Percentiles rank a stretch among this genome's conserved stretches.
Evolutionary conservation across 768 basidiomycete genomes (phyloP).

Genomic region (Lyophyllum decastes): DNA sequence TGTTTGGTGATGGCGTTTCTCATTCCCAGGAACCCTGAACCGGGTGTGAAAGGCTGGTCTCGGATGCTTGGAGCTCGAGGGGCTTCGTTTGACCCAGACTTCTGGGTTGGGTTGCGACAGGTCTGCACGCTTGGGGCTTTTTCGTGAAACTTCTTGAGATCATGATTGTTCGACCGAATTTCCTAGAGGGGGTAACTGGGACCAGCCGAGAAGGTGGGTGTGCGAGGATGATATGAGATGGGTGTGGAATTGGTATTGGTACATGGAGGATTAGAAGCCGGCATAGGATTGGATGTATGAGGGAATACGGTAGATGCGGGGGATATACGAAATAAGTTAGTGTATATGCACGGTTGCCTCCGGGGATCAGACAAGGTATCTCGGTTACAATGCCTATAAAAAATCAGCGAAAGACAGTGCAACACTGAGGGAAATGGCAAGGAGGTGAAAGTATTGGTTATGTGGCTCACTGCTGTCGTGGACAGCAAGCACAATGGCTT

Average conservation of each 20-base stretch:
- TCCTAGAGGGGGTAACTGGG: background rate
- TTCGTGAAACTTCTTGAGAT: background rate
- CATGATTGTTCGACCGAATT: constrained; percentile 5
- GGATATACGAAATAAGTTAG: background rate
- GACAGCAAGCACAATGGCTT: background rate
- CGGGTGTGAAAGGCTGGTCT: too few relatives aligned
- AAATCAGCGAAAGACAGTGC: background rate
- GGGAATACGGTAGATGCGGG: background rate
- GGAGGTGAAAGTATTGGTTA: background rate
- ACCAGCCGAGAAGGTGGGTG: background rate
- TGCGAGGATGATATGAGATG: background rate
- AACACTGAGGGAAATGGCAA: background rate
- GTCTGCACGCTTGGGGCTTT: background rate
- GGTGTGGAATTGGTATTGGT: background rate
- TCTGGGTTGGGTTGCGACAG: background rate
- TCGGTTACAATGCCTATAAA: background rate
- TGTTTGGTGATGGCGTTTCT: background rate
- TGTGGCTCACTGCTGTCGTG: background rate
- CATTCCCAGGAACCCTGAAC: background rate
- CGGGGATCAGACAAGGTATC: background rate
- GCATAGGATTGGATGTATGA: background rate
- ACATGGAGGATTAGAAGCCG: background rate
- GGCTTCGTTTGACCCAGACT: background rate
- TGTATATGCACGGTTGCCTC: background rate
- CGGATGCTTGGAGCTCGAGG: background rate